Evolutionary conservation across 2,329 filamentous ascomycete genomes (phyloP).

Genomic region (Colletotrichum liaoningense): DNA sequence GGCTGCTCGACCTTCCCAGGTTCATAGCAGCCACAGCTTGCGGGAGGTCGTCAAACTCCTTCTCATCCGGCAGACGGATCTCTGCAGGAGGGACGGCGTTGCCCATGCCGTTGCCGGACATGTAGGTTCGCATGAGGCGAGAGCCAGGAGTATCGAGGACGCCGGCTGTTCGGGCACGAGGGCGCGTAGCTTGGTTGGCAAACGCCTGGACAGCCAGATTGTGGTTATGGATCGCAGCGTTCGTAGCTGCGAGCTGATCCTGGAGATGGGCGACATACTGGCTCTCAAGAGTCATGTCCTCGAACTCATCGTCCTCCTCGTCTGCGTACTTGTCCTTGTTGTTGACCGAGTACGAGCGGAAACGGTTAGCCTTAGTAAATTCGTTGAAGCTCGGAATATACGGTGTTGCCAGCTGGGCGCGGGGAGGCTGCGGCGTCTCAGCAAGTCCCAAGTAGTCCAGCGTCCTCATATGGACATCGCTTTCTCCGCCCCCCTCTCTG

Average conservation of each 20-base stretch:
- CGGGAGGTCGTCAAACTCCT: constrained; percentile 82
- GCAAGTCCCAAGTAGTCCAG: constrained; percentile 95
- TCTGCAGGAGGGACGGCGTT: constrained; percentile 82
- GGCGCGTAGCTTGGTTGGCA: constrained; percentile 85
- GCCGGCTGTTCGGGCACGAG: constrained; percentile 90
- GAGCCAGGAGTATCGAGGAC: constrained; percentile 84
- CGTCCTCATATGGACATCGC: constrained; percentile 88
- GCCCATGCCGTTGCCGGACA: constrained; percentile 80
- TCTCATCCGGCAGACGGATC: constrained; percentile 78
- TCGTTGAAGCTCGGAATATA: constrained; percentile 78
- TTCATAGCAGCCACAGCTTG: constrained; percentile 87
- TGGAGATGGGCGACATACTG: constrained; percentile 72
- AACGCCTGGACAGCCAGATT: constrained; percentile 95
- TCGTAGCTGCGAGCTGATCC: constrained; percentile 72
- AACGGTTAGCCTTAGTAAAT: constrained; percentile 83
- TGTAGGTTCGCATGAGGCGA: constrained; percentile 76
- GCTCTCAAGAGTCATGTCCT: constrained; percentile 64
- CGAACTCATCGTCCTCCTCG: constrained; percentile 84
- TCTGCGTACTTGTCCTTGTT: constrained; percentile 98
- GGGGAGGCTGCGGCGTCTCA: constrained; percentile 87
- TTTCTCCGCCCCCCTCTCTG: constrained; percentile 84
- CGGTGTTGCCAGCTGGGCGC: constrained; percentile 79
- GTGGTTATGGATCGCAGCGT: constrained; percentile 85
- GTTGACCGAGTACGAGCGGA: constrained; percentile 98
- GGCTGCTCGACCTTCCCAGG: constrained; percentile 73